Evolutionary conservation across 768 basidiomycete species (phyloP), one percentile per base, ranked within the genome.

Genomic region (Suillus alpinus): DNA sequence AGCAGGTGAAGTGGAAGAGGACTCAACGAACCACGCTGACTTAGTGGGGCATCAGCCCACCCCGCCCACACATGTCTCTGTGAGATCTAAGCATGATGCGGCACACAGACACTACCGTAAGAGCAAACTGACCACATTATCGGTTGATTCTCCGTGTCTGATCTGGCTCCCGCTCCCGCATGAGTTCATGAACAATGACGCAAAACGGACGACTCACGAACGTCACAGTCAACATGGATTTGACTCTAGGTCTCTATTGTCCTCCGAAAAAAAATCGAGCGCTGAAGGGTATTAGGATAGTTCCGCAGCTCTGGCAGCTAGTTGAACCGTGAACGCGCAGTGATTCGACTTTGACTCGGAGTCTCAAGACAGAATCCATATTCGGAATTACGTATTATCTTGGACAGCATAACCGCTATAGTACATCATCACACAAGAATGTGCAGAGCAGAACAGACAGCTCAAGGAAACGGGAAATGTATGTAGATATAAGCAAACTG

Each of bases 131-230:
- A 89, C 90, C 68, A 87, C 63, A 65, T 93, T 93, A 65, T 92
- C 91, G 37, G 81, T 84, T 8, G 90, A 90, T 67, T 93, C 88
- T 32, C 85, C 91, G 69, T 93, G 91, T 57, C 91, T 79, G 65
- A 91, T 78, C 89, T 92, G 53, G 6, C 9, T 37, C 34, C n/a
- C 32, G n/a, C 7, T 52, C n/a, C 32, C n/a, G 4, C 13, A 37
- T 34, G 13, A 50, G 16, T 29, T 31, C 9, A 10, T n/a, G 18
- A 31, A 1, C 29, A 10, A 18, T 6, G 29, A 6, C 18, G 31
- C 16, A 31, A 53, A 23, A 36, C 14, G 20, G 34, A 16, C 13
- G 14, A 53, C 52, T 23, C 34, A 53, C 52, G 14, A 53, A 16
- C 13, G 34, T 53, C 34, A 53, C 52, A 7, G 52, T 53, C 20